A percentile compares a stretch with the other conserved stretches of the same genome.
These are phyloP conservation scores for Schizosaccharomyces versatilis DNA, from an alignment of 1,139 yeast genomes.

Conservation along the genomic window DNA sequence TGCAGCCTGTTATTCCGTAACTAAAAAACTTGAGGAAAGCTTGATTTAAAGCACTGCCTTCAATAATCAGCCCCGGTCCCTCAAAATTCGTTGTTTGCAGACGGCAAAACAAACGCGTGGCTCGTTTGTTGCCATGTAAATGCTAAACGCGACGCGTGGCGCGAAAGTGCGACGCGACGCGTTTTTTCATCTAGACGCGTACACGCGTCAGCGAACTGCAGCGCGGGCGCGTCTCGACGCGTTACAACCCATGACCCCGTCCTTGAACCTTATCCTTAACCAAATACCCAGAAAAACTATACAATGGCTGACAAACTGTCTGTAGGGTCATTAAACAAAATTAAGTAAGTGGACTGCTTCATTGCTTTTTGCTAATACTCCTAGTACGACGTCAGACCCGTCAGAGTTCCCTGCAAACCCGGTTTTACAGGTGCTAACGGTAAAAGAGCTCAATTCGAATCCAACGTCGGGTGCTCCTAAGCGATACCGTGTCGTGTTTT, in stretches of 20 bases:
- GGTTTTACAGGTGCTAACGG: slow-evolving; percentile 13
- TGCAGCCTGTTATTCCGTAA: too few species aligned
- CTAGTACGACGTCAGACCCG: not conserved
- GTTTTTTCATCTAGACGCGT: not conserved
- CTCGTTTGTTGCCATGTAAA: not conserved
- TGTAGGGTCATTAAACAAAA: not conserved
- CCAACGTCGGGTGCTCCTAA: slow-evolving; percentile 10
- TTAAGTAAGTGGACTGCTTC: not conserved
- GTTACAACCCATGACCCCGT: too few species aligned
- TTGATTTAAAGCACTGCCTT: too few species aligned
- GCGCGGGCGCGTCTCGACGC: not conserved
- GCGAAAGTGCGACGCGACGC: not conserved
- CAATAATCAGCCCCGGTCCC: too few species aligned
- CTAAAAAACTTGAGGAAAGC: too few species aligned
- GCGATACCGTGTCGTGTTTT: slow-evolving; percentile 13
- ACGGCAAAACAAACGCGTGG: too few species aligned
- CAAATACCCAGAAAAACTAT: not conserved
- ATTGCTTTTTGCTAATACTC: not conserved
- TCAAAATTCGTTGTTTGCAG: too few species aligned
- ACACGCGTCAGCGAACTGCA: not conserved
- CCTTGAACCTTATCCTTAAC: not conserved
- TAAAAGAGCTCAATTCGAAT: slow-evolving; percentile 10
- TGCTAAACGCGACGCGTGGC: not conserved
- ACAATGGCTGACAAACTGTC: slow-evolving; percentile 1
- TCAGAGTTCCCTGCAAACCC: slow-evolving; percentile 4